Evolutionary conservation across 305 asterid genomes (phyloP).

Genomic region (Solanum hybrid): DNA sequence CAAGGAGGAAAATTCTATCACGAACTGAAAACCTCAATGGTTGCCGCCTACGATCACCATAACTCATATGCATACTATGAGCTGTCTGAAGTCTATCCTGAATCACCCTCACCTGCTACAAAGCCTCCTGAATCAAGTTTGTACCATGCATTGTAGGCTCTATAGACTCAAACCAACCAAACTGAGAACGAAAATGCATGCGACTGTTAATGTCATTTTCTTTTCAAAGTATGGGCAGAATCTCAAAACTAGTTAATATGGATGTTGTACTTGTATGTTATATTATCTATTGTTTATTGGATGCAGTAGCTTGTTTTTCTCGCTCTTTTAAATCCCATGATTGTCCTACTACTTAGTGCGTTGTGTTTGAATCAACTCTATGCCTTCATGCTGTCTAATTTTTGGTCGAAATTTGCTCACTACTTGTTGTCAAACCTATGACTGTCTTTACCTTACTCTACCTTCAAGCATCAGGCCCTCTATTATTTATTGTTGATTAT

Average conservation of each 20-base stretch:
- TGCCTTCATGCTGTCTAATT: not conserved
- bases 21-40: not conserved
- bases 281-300: too few relatives aligned
- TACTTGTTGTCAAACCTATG: not conserved
- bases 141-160: not conserved
- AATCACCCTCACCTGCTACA: not conserved
- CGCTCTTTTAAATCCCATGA: not conserved
- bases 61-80: not conserved
- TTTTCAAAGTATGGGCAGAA: not conserved
- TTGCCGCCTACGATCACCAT: not conserved
- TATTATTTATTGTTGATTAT: not conserved
- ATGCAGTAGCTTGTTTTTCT: too few relatives aligned
- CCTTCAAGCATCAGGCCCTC: not conserved
- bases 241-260: not conserved
- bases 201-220: not conserved
- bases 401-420: not conserved
- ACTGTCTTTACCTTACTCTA: not conserved
- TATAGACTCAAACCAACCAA: not conserved
- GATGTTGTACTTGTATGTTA: not conserved
- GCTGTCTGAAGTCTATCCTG: not conserved
- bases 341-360: not conserved
- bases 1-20: not conserved
- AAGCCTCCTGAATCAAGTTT: not conserved
- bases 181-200: not conserved
- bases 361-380: not conserved